A percentile compares a stretch with the other conserved stretches of the same genome.
Evolutionary conservation across 345 rosid species (phyloP).

Genomic region (Clarkia xantiana): DNA sequence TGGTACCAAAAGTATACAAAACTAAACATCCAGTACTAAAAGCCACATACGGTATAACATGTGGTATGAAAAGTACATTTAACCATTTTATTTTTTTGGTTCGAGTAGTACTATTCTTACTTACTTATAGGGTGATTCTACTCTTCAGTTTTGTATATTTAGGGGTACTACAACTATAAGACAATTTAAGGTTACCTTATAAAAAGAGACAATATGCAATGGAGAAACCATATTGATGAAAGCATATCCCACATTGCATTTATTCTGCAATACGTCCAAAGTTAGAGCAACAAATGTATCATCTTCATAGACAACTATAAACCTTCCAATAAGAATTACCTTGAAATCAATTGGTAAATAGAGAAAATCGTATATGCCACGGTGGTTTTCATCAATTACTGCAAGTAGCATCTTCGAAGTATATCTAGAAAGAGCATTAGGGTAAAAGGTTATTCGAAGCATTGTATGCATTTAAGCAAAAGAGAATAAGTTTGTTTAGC

Average conservation of each 20-base stretch:
- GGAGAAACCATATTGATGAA: conserved; percentile 90
- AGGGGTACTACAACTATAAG: too few relatives aligned
- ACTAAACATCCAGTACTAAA: too few relatives aligned
- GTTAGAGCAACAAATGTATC: too few relatives aligned
- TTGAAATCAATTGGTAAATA: conserved; percentile 88
- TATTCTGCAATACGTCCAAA: conserved; percentile 45
- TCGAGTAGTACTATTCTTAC: too few relatives aligned
- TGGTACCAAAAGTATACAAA: too few relatives aligned
- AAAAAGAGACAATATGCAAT: conserved; percentile 66
- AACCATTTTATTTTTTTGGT: neutral
- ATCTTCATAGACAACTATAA: neutral
- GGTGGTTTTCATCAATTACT: conserved; percentile 76
- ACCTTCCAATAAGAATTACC: conserved; percentile 26
- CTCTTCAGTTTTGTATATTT: too few relatives aligned
- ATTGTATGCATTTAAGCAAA: neutral
- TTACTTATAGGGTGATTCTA: too few relatives aligned
- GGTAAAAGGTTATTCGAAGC: conserved; percentile 6
- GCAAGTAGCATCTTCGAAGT: conserved; percentile 93
- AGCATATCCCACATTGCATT: conserved; percentile 93
- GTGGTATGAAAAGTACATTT: too few relatives aligned
- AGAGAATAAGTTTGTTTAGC: conserved; percentile 10
- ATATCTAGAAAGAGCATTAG: conserved; percentile 36
- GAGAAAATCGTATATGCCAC: conserved; percentile 76
- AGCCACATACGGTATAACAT: too few relatives aligned
- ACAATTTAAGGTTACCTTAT: conserved; percentile 29